Percentiles rank a stretch among this genome's conserved stretches.
Evolutionary conservation across 106 monocot genomes (phyloP).

Genomic region (Iris macrosiphon): DNA sequence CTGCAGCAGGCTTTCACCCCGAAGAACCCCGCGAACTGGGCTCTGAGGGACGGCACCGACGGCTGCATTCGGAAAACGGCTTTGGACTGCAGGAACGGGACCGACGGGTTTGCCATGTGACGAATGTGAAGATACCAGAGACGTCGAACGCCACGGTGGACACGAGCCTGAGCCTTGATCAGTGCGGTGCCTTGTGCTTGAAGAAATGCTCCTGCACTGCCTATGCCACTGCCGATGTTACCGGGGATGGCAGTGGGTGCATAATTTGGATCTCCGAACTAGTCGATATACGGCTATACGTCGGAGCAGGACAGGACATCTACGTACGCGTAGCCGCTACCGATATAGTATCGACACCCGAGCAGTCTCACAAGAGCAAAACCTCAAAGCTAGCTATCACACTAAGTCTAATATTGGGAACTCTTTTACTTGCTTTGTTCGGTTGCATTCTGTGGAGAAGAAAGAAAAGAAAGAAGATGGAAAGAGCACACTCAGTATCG

Average conservation of each 20-base stretch:
- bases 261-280: conserved; percentile 35
- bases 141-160: conserved; percentile 11
- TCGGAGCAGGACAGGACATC: conserved; percentile 25
- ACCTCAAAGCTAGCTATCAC: too few species aligned
- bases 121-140: conserved; percentile 34
- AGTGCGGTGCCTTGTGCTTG: conserved; percentile 31
- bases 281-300: conserved; percentile 30
- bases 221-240: conserved; percentile 31
- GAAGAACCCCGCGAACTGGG: conserved; percentile 7
- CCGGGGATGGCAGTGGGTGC: conserved; percentile 34
- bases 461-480: too few species aligned
- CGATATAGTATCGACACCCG: too few species aligned
- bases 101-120: conserved; percentile 20
- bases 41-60: conserved; percentile 10
- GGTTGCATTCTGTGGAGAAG: too few species aligned
- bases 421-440: too few species aligned
- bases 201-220: conserved; percentile 54
- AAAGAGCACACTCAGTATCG: too few species aligned
- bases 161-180: conserved; percentile 11
- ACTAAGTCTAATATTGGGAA: too few species aligned
- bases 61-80: conserved; percentile 19
- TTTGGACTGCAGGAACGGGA: conserved; percentile 23
- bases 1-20: conserved; percentile 2
- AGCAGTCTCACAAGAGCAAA: too few species aligned
- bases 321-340: conserved; percentile 30